These are phyloP conservation scores for Alloteropsis semialata DNA, from an alignment of 176 grass and related monocot species.

Conservation along the genomic window DNA sequence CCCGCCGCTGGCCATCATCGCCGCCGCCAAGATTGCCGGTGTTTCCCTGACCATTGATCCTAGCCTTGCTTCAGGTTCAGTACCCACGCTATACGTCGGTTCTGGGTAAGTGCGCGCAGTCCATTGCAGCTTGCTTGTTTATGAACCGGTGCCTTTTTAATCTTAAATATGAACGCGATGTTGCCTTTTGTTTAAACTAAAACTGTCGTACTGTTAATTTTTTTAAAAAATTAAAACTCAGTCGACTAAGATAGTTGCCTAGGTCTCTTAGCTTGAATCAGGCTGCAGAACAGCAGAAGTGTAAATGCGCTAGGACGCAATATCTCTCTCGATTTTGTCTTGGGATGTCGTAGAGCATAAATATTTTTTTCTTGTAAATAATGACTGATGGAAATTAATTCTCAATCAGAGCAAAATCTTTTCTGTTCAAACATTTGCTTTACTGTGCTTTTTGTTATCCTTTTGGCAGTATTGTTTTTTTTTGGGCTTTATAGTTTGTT, in stretches of 20 bases:
- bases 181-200: no score
- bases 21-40: slow-evolving; percentile 63
- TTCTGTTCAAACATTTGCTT: neutral
- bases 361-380: neutral
- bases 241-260: no score
- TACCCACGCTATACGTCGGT: slow-evolving; percentile 45
- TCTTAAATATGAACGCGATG: neutral
- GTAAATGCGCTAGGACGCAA: no score
- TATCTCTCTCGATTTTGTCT: no score
- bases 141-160: neutral
- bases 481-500: neutral
- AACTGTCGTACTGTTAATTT: no score
- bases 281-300: no score
- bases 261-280: no score
- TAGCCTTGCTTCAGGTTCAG: slow-evolving; percentile 55
- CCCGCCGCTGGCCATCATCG: slow-evolving; percentile 67
- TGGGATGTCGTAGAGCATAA: no score
- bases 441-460: slow-evolving; percentile 9
- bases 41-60: slow-evolving; percentile 55
- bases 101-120: slow-evolving; percentile 49
- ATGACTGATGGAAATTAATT: neutral
- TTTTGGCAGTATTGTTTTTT: neutral
- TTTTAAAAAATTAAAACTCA: no score
- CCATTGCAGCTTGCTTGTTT: neutral
- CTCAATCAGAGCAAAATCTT: neutral